phyloP scores from a whole-genome alignment of 176 grass and related monocot species.

The Thalia dealbata region DNA sequence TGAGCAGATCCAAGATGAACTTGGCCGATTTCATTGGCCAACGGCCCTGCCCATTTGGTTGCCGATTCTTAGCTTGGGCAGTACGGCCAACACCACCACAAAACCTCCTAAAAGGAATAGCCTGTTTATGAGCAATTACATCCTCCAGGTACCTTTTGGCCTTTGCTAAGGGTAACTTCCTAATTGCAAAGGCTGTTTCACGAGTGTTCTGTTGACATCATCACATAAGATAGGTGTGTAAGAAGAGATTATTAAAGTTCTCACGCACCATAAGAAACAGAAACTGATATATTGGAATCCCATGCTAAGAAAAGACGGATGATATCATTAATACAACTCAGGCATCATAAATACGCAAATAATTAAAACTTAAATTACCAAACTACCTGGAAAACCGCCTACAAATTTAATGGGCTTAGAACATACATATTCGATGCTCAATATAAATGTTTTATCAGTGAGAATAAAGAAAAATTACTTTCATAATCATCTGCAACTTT shows the following conservation, averaged over 20 bases:
- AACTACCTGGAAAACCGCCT: not conserved
- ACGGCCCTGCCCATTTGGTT: slow-evolving; percentile 73
- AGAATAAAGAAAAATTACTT: too few species aligned
- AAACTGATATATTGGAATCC: not conserved
- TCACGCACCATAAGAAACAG: not conserved
- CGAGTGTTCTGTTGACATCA: slow-evolving; percentile 51
- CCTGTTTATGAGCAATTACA: slow-evolving; percentile 87
- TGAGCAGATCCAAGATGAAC: slow-evolving; percentile 73
- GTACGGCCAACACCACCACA: slow-evolving; percentile 73
- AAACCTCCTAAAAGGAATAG: slow-evolving; percentile 77
- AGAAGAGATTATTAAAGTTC: not conserved
- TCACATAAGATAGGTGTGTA: not conserved
- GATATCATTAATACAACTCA: not conserved
- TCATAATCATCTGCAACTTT: too few species aligned
- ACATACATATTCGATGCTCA: not conserved
- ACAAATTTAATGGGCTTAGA: too few species aligned
- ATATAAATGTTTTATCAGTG: not conserved
- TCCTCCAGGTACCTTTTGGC: slow-evolving; percentile 90
- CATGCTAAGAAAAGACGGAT: not conserved
- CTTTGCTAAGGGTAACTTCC: slow-evolving; percentile 48
- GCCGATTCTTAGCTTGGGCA: slow-evolving; percentile 57
- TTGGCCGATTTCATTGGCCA: slow-evolving; percentile 69
- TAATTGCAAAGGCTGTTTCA: slow-evolving; percentile 63
- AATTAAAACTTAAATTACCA: not conserved
- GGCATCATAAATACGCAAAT: not conserved